Percentiles rank a stretch among this genome's conserved stretches.
phyloP scores from a whole-genome alignment of 306 rosid species.

The Malus asiatica region DNA sequence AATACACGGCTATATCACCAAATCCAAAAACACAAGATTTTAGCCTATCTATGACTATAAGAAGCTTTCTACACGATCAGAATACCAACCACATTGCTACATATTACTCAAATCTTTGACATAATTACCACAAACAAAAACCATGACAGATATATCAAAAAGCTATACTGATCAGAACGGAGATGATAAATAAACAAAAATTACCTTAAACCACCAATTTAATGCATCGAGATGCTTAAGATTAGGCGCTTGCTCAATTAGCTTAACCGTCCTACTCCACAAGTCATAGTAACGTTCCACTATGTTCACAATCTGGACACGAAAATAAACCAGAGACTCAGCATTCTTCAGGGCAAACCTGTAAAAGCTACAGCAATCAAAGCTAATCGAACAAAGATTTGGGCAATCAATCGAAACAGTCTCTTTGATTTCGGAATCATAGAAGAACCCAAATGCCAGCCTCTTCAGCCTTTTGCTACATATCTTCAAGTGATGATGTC shows the following conservation, averaged over 20 bases:
- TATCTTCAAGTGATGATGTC: background rate
- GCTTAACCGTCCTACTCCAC: background rate
- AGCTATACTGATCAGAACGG: background rate
- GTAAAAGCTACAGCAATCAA: background rate
- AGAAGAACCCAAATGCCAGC: background rate
- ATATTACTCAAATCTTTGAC: background rate
- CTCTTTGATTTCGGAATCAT: background rate
- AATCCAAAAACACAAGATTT: background rate
- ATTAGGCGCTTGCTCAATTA: background rate
- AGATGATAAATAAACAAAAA: no score
- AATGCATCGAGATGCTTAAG: background rate
- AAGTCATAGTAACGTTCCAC: background rate
- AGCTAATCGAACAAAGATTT: background rate
- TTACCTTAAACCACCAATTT: conserved; percentile 4
- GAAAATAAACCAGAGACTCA: background rate
- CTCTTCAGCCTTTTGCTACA: background rate
- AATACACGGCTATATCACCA: background rate
- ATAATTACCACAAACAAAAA: background rate
- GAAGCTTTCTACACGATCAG: background rate
- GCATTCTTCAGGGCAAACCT: background rate
- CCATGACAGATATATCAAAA: background rate
- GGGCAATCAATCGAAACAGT: conserved; percentile 3
- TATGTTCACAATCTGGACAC: background rate
- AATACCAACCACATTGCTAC: background rate
- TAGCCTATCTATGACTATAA: background rate